Evolutionary conservation across 2,329 filamentous ascomycete genomes (phyloP).

Genomic region (Alternaria hordeiaustralica): DNA sequence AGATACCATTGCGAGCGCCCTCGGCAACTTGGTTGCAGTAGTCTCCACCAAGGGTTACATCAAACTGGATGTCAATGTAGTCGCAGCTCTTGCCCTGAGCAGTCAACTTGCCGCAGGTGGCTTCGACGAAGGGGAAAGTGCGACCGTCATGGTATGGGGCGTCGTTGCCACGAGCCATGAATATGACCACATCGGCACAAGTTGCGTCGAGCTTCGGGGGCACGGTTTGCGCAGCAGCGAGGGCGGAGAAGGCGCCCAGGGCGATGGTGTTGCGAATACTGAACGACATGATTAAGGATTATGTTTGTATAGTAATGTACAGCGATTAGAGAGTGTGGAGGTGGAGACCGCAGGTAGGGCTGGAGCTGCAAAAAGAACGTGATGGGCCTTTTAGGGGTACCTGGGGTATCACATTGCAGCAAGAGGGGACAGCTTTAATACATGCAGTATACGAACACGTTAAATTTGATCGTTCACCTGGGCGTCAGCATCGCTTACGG

Average conservation of each 20-base stretch:
- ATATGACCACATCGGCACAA: slow-evolving; percentile 30
- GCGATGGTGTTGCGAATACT: slow-evolving; percentile 26
- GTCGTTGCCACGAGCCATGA: slow-evolving; percentile 32
- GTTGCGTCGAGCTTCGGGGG: slow-evolving; percentile 27
- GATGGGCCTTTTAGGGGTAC: slow-evolving; percentile 1
- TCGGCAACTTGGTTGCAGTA: slow-evolving; percentile 27
- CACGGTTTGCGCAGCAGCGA: slow-evolving; percentile 29
- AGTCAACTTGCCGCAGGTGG: slow-evolving; percentile 28
- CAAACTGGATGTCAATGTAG: slow-evolving; percentile 30
- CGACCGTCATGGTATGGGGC: slow-evolving; percentile 30
- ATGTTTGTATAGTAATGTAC: slow-evolving; percentile 5
- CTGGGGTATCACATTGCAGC: not conserved
- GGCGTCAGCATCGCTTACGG: not conserved
- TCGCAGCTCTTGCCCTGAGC: slow-evolving; percentile 30
- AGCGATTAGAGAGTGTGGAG: not conserved
- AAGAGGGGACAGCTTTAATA: not conserved
- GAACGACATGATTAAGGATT: slow-evolving; percentile 31
- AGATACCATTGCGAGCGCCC: slow-evolving; percentile 26
- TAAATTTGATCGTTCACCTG: not conserved
- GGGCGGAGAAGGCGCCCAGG: slow-evolving; percentile 24
- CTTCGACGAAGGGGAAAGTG: slow-evolving; percentile 26
- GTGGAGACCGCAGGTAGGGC: not conserved
- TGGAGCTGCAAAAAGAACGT: not conserved
- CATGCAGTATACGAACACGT: not conserved
- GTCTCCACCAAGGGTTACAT: slow-evolving; percentile 18